phyloP scores from a whole-genome alignment of 75 land plant species.

The Cryptomeria japonica region DNA sequence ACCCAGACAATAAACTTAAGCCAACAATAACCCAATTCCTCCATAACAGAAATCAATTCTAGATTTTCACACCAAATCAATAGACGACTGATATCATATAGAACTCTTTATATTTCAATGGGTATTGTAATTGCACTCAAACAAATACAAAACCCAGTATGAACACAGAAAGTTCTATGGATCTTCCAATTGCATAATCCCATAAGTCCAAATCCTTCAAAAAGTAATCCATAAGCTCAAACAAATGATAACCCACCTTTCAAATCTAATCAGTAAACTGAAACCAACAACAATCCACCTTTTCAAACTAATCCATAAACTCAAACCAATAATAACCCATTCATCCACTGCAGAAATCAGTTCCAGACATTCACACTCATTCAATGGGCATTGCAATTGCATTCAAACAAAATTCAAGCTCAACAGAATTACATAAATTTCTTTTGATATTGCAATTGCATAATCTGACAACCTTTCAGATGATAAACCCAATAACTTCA shows the following conservation, averaged over 20 bases:
- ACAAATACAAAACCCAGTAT: neutral
- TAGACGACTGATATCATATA: neutral
- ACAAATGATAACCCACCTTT: neutral
- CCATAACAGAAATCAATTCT: neutral
- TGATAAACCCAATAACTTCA: neutral
- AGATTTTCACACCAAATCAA: neutral
- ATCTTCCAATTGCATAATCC: neutral
- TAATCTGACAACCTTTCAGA: no score
- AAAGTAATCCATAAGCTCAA: neutral
- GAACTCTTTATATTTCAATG: neutral
- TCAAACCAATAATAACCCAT: neutral
- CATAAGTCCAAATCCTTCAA: neutral
- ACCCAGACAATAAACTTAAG: constrained; percentile 38
- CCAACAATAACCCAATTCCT: neutral
- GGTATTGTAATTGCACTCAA: neutral
- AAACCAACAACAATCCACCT: neutral
- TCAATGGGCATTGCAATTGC: neutral
- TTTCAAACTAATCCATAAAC: neutral
- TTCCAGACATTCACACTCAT: neutral
- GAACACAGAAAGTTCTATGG: neutral
- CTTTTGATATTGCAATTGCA: no score
- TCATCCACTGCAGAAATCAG: neutral
- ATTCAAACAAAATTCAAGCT: neutral
- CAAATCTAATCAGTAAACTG: neutral
- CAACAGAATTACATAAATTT: no score